phyloP scores from a whole-genome alignment of 139 green algal species.

The Ettlia oleoabundans region DNA sequence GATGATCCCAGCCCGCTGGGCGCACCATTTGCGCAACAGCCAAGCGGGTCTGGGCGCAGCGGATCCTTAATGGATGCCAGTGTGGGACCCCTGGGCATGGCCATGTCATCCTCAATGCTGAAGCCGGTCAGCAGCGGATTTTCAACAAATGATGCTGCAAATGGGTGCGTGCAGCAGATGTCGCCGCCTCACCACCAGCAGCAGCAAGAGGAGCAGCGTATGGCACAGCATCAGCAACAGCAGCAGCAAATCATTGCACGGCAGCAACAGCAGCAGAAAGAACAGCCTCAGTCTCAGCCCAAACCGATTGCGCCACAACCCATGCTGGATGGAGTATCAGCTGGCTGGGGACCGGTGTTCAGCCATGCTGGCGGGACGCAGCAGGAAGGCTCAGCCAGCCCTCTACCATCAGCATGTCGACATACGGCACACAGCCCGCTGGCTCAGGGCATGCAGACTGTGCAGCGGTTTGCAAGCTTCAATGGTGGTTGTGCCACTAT shows the following conservation, averaged over 20 bases:
- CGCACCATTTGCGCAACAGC: background rate
- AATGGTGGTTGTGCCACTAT: too few species aligned
- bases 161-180: background rate
- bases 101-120: background rate
- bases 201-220: background rate
- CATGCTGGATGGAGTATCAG: background rate
- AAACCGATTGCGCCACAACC: background rate
- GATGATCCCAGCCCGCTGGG: background rate
- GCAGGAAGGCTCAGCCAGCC: background rate
- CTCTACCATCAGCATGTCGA: background rate
- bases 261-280: too few species aligned
- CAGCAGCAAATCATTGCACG: background rate
- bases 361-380: background rate
- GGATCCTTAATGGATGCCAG: background rate
- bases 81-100: slow-evolving; percentile 1
- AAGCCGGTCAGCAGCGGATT: background rate
- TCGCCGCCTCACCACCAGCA: background rate
- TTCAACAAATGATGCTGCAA: too few species aligned
- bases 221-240: background rate
- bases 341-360: background rate
- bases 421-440: slow-evolving; percentile 16
- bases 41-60: background rate
- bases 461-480: slow-evolving; percentile 1
- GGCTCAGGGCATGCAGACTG: background rate
- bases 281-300: too few species aligned